Evolutionary conservation across 306 rosid genomes (phyloP).

Genomic region (Astragalus glycyphyllos): DNA sequence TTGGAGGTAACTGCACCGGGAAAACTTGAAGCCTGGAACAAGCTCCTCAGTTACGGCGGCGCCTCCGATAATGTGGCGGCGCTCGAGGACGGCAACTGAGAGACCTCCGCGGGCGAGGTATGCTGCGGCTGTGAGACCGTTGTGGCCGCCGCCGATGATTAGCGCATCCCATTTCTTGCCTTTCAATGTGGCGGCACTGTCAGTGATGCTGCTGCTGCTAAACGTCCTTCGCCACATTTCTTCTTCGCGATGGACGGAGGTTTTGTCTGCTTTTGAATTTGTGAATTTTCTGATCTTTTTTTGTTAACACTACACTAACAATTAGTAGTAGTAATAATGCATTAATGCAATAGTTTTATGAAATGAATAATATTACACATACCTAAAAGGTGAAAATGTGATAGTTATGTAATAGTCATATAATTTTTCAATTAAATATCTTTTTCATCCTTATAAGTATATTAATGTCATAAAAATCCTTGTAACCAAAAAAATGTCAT

Average conservation of each 20-base stretch:
- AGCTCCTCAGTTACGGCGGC: slow-evolving; percentile 92
- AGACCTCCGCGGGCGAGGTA: slow-evolving; percentile 89
- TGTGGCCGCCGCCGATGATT: slow-evolving; percentile 92
- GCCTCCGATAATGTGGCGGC: slow-evolving; percentile 90
- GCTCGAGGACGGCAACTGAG: slow-evolving; percentile 92
- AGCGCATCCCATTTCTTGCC: slow-evolving; percentile 91
- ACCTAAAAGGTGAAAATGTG: no score
- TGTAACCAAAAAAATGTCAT: no score
- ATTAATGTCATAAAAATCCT: no score
- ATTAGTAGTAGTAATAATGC: no score
- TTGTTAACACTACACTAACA: no score
- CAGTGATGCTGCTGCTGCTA: slow-evolving; percentile 24
- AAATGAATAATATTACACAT: no score
- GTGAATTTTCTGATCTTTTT: not conserved
- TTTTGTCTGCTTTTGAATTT: not conserved
- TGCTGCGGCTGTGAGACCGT: slow-evolving; percentile 93
- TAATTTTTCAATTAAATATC: no score
- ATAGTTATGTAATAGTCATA: no score
- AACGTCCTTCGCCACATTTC: slow-evolving; percentile 82
- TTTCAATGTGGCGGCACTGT: slow-evolving; percentile 46
- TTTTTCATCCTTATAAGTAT: no score
- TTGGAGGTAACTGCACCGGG: slow-evolving; percentile 91
- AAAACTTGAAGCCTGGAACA: slow-evolving; percentile 87
- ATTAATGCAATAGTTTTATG: no score
- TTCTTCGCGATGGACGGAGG: not conserved